These are phyloP conservation scores for Teratosphaeria viscida DNA, from an alignment of 2,329 filamentous ascomycete species.

Conservation along the genomic window DNA sequence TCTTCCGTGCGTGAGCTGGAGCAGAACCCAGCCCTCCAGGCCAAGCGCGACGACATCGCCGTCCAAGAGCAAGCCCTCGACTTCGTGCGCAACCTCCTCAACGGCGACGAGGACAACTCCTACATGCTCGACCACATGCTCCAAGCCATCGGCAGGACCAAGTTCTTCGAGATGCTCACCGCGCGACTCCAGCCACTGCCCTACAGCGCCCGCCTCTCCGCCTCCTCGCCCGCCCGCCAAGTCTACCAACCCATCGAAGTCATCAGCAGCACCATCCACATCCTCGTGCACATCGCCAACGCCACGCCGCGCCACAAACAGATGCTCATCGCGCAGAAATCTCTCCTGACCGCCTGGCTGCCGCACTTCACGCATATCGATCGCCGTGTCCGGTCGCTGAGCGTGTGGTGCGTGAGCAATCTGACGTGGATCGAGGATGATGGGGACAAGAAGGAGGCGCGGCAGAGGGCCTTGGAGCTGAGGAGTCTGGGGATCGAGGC, in stretches of 20 bases:
- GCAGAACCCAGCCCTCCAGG: conserved; percentile 55
- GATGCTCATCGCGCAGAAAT: conserved; percentile 63
- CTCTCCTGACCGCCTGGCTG: conserved; percentile 62
- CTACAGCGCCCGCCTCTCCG: conserved; percentile 10
- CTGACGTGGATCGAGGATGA: conserved; percentile 73
- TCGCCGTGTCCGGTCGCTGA: conserved; percentile 61
- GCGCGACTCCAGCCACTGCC: conserved; percentile 55
- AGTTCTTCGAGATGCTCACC: conserved; percentile 70
- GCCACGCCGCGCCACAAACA: conserved; percentile 69
- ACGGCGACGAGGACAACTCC: conserved; percentile 43
- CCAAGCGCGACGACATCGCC: conserved; percentile 65
- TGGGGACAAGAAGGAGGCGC: conserved; percentile 53
- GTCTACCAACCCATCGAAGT: conserved; percentile 47
- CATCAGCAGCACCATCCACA: conserved; percentile 65
- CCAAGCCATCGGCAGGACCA: conserved; percentile 60
- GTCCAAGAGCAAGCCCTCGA: conserved; percentile 88
- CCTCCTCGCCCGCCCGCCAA: conserved; percentile 16
- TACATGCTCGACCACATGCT: conserved; percentile 82
- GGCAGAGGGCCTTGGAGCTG: conserved; percentile 57
- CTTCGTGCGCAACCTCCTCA: conserved; percentile 81
- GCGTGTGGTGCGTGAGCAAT: conserved; percentile 79
- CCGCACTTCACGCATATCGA: conserved; percentile 64
- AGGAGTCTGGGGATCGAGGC: conserved; percentile 46
- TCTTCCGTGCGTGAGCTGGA: conserved; percentile 36
- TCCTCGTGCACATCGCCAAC: conserved; percentile 81